A percentile compares a stretch with the other conserved stretches of the same genome.
Evolutionary conservation across 345 rosid species (phyloP).

Genomic region (Acer campestre): DNA sequence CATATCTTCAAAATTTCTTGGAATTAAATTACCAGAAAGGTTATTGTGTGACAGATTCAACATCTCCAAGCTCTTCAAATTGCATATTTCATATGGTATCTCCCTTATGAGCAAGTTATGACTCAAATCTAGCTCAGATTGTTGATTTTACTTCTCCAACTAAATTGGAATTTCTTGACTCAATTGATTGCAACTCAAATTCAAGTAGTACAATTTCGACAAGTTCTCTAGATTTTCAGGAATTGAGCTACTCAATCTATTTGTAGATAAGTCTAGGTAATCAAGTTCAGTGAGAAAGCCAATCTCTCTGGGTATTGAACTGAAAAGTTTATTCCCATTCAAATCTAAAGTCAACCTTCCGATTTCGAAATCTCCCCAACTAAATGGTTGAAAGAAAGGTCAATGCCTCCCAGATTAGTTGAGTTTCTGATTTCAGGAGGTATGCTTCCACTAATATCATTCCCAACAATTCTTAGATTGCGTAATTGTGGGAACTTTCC

Average conservation of each 20-base stretch:
- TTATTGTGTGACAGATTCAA: slow-evolving; percentile 31
- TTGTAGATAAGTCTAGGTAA: slow-evolving; percentile 23
- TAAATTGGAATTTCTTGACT: slow-evolving; percentile 17
- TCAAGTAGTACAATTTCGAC: slow-evolving; percentile 21
- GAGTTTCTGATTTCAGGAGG: not conserved
- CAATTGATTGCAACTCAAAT: slow-evolving; percentile 20
- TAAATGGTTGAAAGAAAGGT: not conserved
- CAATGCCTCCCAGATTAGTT: not conserved
- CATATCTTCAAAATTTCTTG: slow-evolving; percentile 22
- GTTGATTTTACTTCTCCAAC: slow-evolving; percentile 10
- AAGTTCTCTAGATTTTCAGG: not conserved
- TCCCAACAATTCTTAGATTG: not conserved
- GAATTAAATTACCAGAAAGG: slow-evolving; percentile 30
- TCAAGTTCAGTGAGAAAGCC: slow-evolving; percentile 16
- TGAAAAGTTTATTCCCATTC: slow-evolving; percentile 22
- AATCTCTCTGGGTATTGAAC: slow-evolving; percentile 21
- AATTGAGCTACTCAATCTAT: slow-evolving; percentile 21
- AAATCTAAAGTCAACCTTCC: slow-evolving; percentile 1
- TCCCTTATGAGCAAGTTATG: slow-evolving; percentile 18
- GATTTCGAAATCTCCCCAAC: not conserved
- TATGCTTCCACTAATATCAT: not conserved
- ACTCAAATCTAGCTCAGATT: slow-evolving; percentile 27
- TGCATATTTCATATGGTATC: slow-evolving; percentile 20
- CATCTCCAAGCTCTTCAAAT: slow-evolving; percentile 16
- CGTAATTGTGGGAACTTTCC: not conserved